Conservation (phyloP, 345 rosid species). For the Cochlearia excelsa region DNA sequence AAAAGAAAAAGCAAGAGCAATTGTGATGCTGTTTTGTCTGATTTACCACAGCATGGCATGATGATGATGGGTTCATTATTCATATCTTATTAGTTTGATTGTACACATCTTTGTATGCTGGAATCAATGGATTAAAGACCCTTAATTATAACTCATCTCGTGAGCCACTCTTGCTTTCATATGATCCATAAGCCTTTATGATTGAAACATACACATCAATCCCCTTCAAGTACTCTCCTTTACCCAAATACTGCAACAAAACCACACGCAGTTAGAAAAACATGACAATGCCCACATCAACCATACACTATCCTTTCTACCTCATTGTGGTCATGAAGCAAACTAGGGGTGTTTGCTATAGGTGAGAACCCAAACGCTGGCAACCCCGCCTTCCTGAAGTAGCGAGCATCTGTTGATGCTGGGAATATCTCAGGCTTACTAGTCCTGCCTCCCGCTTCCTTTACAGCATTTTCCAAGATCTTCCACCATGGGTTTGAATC, state of each 20-base stretch:
- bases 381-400: slow-evolving; percentile 59
- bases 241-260: slow-evolving; percentile 66
- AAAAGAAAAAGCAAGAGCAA: too few relatives aligned
- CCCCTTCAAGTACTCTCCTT: slow-evolving; percentile 82
- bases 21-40: slow-evolving; percentile 1
- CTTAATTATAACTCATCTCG: slow-evolving; percentile 64
- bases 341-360: slow-evolving; percentile 79
- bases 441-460: slow-evolving; percentile 64
- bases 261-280: slow-evolving; percentile 15
- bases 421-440: slow-evolving; percentile 85
- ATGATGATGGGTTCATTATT: not conserved
- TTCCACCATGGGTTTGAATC: slow-evolving; percentile 87
- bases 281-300: not conserved
- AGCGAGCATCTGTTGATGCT: slow-evolving; percentile 82
- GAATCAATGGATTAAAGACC: not conserved
- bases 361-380: slow-evolving; percentile 94
- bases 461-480: slow-evolving; percentile 71
- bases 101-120: slow-evolving; percentile 1
- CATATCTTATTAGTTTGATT: slow-evolving; percentile 18
- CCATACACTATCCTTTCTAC: slow-evolving; percentile 28
- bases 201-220: slow-evolving; percentile 67
- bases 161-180: slow-evolving; percentile 35
- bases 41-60: not conserved
- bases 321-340: slow-evolving; percentile 97
- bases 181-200: slow-evolving; percentile 62